phyloP scores from a whole-genome alignment of 106 monocot species.

The Allium fistulosum region DNA sequence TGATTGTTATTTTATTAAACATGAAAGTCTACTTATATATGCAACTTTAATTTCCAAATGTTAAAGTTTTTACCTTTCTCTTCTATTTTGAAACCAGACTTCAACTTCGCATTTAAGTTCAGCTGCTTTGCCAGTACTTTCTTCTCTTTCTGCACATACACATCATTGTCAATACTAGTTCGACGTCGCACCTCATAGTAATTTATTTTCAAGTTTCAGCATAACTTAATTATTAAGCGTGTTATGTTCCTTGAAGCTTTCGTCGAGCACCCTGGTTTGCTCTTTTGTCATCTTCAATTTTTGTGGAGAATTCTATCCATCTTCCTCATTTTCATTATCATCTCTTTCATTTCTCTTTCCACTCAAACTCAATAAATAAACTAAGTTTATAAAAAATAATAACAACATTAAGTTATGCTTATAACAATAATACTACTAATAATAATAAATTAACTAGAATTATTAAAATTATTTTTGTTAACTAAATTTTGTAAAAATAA shows the following conservation, averaged over 20 bases:
- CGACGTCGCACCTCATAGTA: not conserved
- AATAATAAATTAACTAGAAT: no score
- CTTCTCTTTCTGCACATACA: conserved; percentile 18
- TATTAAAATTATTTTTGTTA: no score
- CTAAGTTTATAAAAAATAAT: no score
- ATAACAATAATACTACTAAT: no score
- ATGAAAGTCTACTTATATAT: no score
- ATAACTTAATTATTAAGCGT: conserved; percentile 5
- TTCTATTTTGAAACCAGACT: conserved; percentile 26
- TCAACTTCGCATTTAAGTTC: conserved; percentile 18
- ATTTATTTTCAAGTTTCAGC: not conserved
- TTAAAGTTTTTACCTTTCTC: conserved; percentile 4
- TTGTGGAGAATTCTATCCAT: conserved; percentile 6
- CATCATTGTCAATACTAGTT: not conserved
- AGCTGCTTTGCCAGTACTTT: conserved; percentile 18
- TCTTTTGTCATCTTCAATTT: conserved; percentile 12
- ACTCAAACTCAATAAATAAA: not conserved
- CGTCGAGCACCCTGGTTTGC: conserved; percentile 4
- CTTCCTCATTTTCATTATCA: conserved; percentile 2
- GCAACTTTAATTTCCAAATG: no score
- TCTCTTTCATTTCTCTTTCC: conserved; percentile 10
- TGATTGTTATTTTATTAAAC: no score
- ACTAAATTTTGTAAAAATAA: no score
- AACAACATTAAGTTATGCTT: no score
- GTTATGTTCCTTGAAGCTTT: conserved; percentile 11